Evolutionary conservation across 805 yeast genomes (phyloP).

Genomic region (Kluyveromyces starmeri): DNA sequence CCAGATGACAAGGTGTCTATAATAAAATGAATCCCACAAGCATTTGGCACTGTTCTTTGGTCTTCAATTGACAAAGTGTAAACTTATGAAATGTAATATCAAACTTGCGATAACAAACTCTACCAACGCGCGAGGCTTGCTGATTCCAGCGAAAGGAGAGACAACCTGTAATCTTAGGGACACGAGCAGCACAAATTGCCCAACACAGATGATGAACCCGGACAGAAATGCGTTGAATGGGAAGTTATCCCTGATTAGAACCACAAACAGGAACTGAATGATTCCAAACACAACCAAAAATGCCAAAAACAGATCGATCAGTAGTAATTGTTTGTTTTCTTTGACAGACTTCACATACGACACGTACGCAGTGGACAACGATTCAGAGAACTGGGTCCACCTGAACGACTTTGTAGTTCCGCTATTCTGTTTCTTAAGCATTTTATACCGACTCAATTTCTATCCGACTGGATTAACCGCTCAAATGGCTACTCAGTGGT

Average conservation of each 20-base stretch:
- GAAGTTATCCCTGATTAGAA: conserved; percentile 68
- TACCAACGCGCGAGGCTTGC: conserved; percentile 65
- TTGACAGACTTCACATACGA: conserved; percentile 24
- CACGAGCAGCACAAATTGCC: conserved; percentile 86
- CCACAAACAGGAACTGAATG: conserved; percentile 69
- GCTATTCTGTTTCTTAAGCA: background rate
- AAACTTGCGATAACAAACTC: conserved; percentile 84
- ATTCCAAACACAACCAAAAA: conserved; percentile 69
- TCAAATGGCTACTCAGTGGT: too few relatives aligned
- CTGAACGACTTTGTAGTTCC: background rate
- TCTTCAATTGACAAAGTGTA: conserved; percentile 82
- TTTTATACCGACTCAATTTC: too few relatives aligned
- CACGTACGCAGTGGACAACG: conserved; percentile 16
- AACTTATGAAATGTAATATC: conserved; percentile 77
- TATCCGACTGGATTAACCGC: too few relatives aligned
- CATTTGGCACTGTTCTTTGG: too few relatives aligned
- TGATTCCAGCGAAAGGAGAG: conserved; percentile 35
- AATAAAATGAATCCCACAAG: too few relatives aligned
- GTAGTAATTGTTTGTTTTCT: conserved; percentile 39
- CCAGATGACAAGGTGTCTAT: too few relatives aligned
- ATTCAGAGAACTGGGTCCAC: conserved; percentile 18
- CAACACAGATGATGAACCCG: conserved; percentile 87
- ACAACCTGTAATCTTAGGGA: conserved; percentile 68
- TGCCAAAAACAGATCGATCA: conserved; percentile 69
- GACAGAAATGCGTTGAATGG: conserved; percentile 97